Evolutionary conservation across 1,139 yeast genomes (phyloP).

Genomic region (Candida dubliniensis): DNA sequence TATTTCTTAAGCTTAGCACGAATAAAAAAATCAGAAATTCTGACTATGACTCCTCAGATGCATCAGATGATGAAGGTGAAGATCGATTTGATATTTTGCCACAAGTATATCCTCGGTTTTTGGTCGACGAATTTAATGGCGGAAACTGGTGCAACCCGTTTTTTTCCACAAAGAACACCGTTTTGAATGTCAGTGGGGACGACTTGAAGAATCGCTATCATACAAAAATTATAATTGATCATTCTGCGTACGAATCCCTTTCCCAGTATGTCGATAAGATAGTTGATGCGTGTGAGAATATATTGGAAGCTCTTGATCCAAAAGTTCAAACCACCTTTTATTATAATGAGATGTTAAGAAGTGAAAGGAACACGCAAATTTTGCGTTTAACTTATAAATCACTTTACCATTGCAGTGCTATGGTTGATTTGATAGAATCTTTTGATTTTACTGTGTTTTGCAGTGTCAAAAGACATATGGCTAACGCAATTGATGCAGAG

Average conservation of each 20-base stretch:
- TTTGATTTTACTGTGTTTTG: constrained; percentile 63
- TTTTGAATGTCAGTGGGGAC: constrained; percentile 47
- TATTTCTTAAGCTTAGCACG: constrained; percentile 31
- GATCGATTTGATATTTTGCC: constrained; percentile 50
- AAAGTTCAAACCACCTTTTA: constrained; percentile 34
- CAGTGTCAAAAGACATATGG: constrained; percentile 30
- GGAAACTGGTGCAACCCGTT: constrained; percentile 76
- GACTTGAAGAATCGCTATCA: constrained; percentile 44
- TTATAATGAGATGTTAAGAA: constrained; percentile 36
- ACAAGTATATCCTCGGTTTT: constrained; percentile 66
- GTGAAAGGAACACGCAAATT: constrained; percentile 54
- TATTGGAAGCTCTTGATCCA: constrained; percentile 41
- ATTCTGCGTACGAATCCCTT: constrained; percentile 43
- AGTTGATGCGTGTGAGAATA: constrained; percentile 37
- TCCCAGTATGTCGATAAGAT: constrained; percentile 39
- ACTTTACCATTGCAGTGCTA: constrained; percentile 48
- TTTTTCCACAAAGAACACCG: constrained; percentile 41
- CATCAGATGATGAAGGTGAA: constrained; percentile 35
- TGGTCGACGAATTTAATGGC: constrained; percentile 64
- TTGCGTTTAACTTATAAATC: constrained; percentile 54
- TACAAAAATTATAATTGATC: constrained; percentile 51
- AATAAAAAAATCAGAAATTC: constrained; percentile 33
- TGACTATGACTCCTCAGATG: constrained; percentile 45
- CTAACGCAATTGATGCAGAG: constrained; percentile 16
- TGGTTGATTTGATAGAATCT: constrained; percentile 56